These are phyloP conservation scores for Trichoderma asperellum DNA, from an alignment of 2,329 filamentous ascomycete species.

Conservation along the genomic window DNA sequence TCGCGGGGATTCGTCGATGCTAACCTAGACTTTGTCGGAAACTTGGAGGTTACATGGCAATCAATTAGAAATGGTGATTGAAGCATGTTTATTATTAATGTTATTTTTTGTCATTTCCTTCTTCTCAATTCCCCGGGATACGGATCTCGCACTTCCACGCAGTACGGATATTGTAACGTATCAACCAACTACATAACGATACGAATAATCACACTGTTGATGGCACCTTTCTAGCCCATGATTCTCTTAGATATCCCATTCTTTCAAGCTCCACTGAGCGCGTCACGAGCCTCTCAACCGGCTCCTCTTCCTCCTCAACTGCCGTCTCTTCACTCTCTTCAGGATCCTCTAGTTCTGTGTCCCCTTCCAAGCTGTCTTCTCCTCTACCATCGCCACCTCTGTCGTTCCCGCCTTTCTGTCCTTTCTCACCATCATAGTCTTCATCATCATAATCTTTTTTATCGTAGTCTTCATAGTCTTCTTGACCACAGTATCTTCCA, in stretches of 20 bases:
- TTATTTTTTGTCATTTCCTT: not conserved
- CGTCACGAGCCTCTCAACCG: too few species aligned
- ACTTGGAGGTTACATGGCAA: not conserved
- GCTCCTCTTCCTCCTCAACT: too few species aligned
- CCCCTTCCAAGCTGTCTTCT: not conserved
- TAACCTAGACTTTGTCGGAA: conserved; percentile 6
- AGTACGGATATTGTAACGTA: not conserved
- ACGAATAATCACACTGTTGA: not conserved
- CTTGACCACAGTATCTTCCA: not conserved
- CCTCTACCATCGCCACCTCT: not conserved
- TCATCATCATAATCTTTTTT: not conserved
- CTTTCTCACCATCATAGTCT: not conserved
- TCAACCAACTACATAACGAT: not conserved
- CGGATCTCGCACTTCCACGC: not conserved
- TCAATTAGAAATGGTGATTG: not conserved
- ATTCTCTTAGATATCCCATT: not conserved
- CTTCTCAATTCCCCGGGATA: not conserved
- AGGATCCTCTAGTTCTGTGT: not conserved
- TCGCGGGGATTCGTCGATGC: not conserved
- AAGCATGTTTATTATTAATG: not conserved
- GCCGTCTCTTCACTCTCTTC: not conserved
- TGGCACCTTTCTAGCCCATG: not conserved
- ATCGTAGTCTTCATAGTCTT: not conserved
- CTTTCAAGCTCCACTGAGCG: not conserved
- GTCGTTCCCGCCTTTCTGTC: not conserved